Evolutionary conservation across 768 basidiomycete species (phyloP).

Genomic region (Amanita jacksonii): DNA sequence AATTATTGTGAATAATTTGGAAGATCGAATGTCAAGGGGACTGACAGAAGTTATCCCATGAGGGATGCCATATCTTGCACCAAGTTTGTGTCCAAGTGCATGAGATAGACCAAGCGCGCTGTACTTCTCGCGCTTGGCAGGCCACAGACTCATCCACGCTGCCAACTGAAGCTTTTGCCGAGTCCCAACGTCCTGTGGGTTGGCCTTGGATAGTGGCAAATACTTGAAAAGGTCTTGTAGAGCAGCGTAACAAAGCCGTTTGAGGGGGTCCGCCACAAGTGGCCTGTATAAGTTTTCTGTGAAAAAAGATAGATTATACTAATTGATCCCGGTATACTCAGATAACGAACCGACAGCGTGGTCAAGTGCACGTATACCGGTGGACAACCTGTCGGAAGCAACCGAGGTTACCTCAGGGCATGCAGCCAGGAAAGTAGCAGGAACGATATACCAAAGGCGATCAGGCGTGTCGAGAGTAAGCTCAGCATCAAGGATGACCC

Average conservation of each 20-base stretch:
- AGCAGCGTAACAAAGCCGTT: conserved; percentile 55
- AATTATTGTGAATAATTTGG: not conserved
- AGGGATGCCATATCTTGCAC: conserved; percentile 64
- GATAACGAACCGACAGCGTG: conserved; percentile 56
- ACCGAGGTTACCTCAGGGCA: not conserved
- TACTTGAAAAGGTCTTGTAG: conserved; percentile 67
- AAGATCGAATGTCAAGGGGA: conserved; percentile 6
- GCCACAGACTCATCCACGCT: conserved; percentile 78
- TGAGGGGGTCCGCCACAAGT: conserved; percentile 44
- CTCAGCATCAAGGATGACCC: conserved; percentile 71
- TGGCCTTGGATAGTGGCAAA: conserved; percentile 52
- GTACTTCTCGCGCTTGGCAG: conserved; percentile 45
- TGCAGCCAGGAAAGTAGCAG: not conserved
- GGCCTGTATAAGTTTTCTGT: conserved; percentile 59
- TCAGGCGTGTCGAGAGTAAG: conserved; percentile 67
- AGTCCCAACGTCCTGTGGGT: conserved; percentile 44
- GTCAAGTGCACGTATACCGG: conserved; percentile 70
- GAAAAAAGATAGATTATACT: not conserved
- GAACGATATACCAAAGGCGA: conserved; percentile 48
- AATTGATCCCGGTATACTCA: too few relatives aligned
- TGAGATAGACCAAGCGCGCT: conserved; percentile 52
- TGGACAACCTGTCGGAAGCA: conserved; percentile 50
- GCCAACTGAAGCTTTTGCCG: conserved; percentile 67
- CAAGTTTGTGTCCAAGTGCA: conserved; percentile 63
- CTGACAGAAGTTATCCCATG: conserved; percentile 80